These are phyloP conservation scores for Lichtheimia ramosa DNA, from an alignment of 371 early-diverging fungal genomes.

Conservation along the genomic window DNA sequence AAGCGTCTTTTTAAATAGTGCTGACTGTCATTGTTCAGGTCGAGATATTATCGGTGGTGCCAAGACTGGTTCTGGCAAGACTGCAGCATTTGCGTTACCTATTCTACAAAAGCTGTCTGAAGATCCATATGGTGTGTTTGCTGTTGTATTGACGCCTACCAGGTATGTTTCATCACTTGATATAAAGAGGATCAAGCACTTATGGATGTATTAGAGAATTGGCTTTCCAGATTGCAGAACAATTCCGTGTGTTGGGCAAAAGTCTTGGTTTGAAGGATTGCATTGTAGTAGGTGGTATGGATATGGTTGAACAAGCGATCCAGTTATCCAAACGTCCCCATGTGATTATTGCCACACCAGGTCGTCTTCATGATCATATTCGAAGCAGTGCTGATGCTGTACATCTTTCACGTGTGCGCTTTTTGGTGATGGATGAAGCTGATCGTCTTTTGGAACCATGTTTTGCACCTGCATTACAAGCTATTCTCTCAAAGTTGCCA, in stretches of 20 bases:
- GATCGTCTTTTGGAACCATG: constrained; percentile 88
- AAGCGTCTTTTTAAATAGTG: not conserved
- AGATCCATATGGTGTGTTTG: constrained; percentile 94
- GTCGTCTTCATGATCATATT: constrained; percentile 94
- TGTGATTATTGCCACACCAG: constrained; percentile 97
- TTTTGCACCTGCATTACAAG: constrained; percentile 83
- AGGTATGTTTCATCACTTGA: constrained; percentile 67
- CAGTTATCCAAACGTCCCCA: constrained; percentile 90
- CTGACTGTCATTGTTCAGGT: constrained; percentile 38
- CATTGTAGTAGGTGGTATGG: constrained; percentile 95
- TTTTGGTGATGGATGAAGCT: constrained; percentile 97
- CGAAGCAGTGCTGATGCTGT: constrained; percentile 71
- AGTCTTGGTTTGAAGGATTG: constrained; percentile 82
- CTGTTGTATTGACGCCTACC: constrained; percentile 95
- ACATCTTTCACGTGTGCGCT: constrained; percentile 55
- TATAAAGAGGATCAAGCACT: no score
- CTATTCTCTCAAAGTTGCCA: constrained; percentile 80
- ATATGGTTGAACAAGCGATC: constrained; percentile 93
- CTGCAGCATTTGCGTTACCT: constrained; percentile 98
- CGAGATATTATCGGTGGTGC: constrained; percentile 96
- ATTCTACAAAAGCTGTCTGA: constrained; percentile 92
- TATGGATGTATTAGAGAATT: constrained; percentile 70
- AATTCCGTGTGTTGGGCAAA: constrained; percentile 91
- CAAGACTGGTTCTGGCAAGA: constrained; percentile 99
- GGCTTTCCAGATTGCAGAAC: constrained; percentile 96